Base-by-base conservation (phyloP, 1,284 basidiomycete genomes). In the Singerocomus inundabilis region DNA sequence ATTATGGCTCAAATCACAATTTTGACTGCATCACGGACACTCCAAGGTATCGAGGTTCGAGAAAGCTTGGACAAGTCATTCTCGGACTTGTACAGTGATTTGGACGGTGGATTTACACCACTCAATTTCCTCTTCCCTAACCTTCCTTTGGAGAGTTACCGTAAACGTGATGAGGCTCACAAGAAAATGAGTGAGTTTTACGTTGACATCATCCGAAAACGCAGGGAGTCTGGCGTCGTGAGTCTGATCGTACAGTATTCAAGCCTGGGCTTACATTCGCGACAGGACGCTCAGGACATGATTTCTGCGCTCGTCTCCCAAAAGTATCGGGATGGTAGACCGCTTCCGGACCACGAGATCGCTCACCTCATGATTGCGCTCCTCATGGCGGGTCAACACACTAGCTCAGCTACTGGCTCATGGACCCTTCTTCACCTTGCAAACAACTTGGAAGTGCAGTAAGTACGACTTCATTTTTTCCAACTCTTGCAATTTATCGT, bases 331-430 rank as follows among this genome's bases (percentile, higher is more conserved):
- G 81, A 86, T 63, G 97, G 97, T 42, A 77, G 81, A 35, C 67
- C 77, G 1, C 79, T 99, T 30, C 80, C 79, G 44, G 93, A 98
- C 64, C 85, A 91, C 57, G 94, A 98, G 70, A 89, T 99, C 55
- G 93, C 97, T 0, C 96, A 98, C 66, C 95, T 98, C 66, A 87
- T 99, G 88, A 95, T 94, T 59, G 92, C 93, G 18, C 79, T 95
- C 40, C 82, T 96, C 56, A 95, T 96, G 93, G 96, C 96, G 34
- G 97, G 97, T 25, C 97, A 99, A 72, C 97, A 99, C 74, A 99
- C 97, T 0, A 92, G 88, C 59, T 95, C 93, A 16, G 90, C 96
- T 0, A 91, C 93, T 10, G 84, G 85, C 24, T 86, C 92, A 5
- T 99, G 97, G 97, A 71, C 88, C n/a, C 76, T 99, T 34, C 80